Conservation (phyloP, 2,329 filamentous ascomycete species). For the Xylariales sp. region DNA sequence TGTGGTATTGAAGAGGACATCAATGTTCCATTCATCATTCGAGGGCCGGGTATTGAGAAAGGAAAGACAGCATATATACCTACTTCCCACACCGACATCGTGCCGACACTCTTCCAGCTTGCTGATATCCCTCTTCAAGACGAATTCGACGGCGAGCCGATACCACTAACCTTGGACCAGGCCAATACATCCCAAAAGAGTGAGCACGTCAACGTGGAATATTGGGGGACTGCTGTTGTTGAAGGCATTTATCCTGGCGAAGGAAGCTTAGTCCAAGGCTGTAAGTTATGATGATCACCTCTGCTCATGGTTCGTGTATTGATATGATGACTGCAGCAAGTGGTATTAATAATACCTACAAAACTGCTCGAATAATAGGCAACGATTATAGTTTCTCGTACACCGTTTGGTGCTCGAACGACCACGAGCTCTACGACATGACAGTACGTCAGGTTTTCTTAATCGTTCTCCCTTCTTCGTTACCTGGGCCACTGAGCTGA, state of each 20-base stretch:
- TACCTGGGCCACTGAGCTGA: not conserved
- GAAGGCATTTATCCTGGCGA: slow-evolving; percentile 5
- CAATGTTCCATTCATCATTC: slow-evolving; percentile 54
- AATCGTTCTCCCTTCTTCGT: too few species aligned
- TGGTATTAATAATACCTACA: slow-evolving; percentile 55
- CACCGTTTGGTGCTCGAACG: slow-evolving; percentile 64
- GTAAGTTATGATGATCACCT: too few species aligned
- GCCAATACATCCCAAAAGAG: slow-evolving; percentile 11
- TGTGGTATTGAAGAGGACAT: slow-evolving; percentile 57
- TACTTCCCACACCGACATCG: slow-evolving; percentile 52
- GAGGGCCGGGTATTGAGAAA: slow-evolving; percentile 49
- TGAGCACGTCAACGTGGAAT: slow-evolving; percentile 41
- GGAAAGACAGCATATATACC: slow-evolving; percentile 38
- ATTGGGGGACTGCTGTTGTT: slow-evolving; percentile 35
- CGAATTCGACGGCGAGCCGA: slow-evolving; percentile 48
- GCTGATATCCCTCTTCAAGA: slow-evolving; percentile 26
- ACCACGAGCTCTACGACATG: slow-evolving; percentile 63
- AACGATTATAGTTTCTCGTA: slow-evolving; percentile 59
- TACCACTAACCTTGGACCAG: too few species aligned
- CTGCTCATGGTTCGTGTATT: too few species aligned
- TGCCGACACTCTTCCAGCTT: slow-evolving; percentile 46
- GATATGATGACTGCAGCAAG: too few species aligned
- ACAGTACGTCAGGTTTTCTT: too few species aligned
- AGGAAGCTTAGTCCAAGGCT: not conserved
- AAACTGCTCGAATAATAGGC: slow-evolving; percentile 50